Percentiles rank a stretch among this genome's conserved stretches.
These are phyloP conservation scores for Pythium brassicae DNA, from an alignment of 352 stramenopile species.

Conservation along the genomic window DNA sequence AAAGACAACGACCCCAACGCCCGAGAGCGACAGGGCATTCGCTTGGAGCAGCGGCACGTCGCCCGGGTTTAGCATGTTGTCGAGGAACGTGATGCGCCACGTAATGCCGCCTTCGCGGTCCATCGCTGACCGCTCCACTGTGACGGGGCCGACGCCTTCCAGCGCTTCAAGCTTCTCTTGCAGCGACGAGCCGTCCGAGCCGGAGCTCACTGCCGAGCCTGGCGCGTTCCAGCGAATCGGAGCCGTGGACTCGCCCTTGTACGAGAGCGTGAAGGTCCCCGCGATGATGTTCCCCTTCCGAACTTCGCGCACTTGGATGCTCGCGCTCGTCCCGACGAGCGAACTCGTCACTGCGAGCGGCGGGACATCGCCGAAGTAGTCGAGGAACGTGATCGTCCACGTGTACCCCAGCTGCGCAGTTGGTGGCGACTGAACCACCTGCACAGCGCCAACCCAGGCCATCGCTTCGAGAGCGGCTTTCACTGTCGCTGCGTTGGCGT, in stretches of 20 bases:
- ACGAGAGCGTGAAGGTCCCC: conserved; percentile 58
- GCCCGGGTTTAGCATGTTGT: conserved; percentile 57
- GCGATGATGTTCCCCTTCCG: conserved; percentile 69
- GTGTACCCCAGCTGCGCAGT: conserved; percentile 61
- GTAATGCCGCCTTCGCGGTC: conserved; percentile 55
- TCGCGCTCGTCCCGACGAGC: conserved; percentile 52
- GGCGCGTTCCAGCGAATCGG: conserved; percentile 45
- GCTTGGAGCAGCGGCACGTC: conserved; percentile 45
- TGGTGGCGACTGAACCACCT: conserved; percentile 43
- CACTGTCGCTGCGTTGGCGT: conserved; percentile 40
- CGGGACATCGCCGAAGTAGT: conserved; percentile 67
- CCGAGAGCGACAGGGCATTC: conserved; percentile 28
- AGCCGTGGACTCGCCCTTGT: conserved; percentile 29
- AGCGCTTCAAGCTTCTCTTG: conserved; percentile 73
- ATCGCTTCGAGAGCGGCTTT: conserved; percentile 55
- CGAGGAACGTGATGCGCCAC: conserved; percentile 77
- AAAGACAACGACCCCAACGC: conserved; percentile 36
- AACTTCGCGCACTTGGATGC: conserved; percentile 53
- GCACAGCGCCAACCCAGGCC: conserved; percentile 52
- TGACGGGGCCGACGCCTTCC: conserved; percentile 38
- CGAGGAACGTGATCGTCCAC: conserved; percentile 75
- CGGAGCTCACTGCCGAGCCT: conserved; percentile 29
- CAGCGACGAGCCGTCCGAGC: conserved; percentile 49
- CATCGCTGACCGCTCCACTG: conserved; percentile 31
- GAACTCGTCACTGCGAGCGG: conserved; percentile 51